phyloP scores from a whole-genome alignment of 176 grass and related monocot species.

The Raddia guianensis region DNA sequence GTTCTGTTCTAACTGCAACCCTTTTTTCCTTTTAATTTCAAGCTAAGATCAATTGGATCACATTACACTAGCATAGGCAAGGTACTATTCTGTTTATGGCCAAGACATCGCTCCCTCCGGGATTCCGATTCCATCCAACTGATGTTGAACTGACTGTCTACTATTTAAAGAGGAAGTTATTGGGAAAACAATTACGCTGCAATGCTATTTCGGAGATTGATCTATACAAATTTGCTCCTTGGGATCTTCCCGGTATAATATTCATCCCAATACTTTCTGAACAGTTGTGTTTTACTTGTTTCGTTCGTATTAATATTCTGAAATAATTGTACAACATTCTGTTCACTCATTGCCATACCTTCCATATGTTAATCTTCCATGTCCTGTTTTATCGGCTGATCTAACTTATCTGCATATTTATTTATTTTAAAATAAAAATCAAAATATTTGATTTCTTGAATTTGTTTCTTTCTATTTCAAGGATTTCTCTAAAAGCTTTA shows the following conservation, averaged over 20 bases:
- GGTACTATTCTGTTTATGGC: constrained; percentile 42
- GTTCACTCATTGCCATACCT: neutral
- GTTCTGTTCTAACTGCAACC: constrained; percentile 14
- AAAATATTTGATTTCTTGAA: too few species aligned
- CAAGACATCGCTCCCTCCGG: constrained; percentile 67
- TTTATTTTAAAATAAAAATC: too few species aligned
- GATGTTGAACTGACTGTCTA: constrained; percentile 72
- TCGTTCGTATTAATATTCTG: neutral
- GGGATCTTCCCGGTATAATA: constrained; percentile 81
- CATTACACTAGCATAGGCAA: constrained; percentile 24
- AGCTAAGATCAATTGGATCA: constrained; percentile 31
- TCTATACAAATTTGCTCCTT: constrained; percentile 86
- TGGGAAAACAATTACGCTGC: constrained; percentile 60
- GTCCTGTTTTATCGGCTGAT: too few species aligned
- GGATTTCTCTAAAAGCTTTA: too few species aligned
- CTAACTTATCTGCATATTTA: too few species aligned
- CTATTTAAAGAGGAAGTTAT: constrained; percentile 83
- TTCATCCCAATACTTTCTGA: neutral
- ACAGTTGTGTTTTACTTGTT: neutral
- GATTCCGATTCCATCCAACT: constrained; percentile 87
- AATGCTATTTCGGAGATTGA: constrained; percentile 69
- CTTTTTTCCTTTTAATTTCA: constrained; percentile 9
- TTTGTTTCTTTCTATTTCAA: too few species aligned
- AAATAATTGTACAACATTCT: neutral
- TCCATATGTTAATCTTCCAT: neutral